A percentile compares a stretch with the other conserved stretches of the same genome.
Evolutionary conservation across 2,329 filamentous ascomycete species (phyloP).

Genomic region (Fulvia fulva): DNA sequence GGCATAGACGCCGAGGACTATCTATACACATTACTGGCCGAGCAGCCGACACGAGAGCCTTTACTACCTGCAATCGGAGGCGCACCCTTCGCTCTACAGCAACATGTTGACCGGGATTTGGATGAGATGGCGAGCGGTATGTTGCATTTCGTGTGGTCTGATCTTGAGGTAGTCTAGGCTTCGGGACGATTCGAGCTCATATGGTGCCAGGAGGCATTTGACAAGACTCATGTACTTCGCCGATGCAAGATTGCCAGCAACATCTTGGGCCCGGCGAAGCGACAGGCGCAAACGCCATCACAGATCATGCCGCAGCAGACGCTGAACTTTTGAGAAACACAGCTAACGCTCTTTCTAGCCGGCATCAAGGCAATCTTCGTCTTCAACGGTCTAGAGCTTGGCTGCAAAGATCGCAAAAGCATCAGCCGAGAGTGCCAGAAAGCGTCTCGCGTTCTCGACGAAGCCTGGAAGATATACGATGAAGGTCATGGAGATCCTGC

Average conservation of each 20-base stretch:
- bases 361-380: conserved; percentile 80
- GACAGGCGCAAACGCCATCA: background rate
- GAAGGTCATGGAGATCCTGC: conserved; percentile 73
- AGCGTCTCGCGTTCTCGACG: conserved; percentile 28
- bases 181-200: too few species aligned
- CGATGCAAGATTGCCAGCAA: background rate
- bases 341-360: conserved; percentile 33
- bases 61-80: conserved; percentile 87
- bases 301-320: background rate
- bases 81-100: conserved; percentile 71
- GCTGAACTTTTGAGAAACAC: background rate
- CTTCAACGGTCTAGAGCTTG: conserved; percentile 74
- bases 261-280: background rate
- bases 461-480: conserved; percentile 86
- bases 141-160: background rate
- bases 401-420: conserved; percentile 25
- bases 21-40: conserved; percentile 72
- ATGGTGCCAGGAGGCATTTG: too few species aligned
- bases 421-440: conserved; percentile 24
- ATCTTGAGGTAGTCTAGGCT: too few species aligned
- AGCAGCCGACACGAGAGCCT: conserved; percentile 70
- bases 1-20: conserved; percentile 69
- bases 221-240: too few species aligned
- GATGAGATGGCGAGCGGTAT: conserved; percentile 59
- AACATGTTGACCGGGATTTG: conserved; percentile 71